These are phyloP conservation scores for Cercospora janseana DNA, from an alignment of 2,329 filamentous ascomycete genomes.

Conservation along the genomic window DNA sequence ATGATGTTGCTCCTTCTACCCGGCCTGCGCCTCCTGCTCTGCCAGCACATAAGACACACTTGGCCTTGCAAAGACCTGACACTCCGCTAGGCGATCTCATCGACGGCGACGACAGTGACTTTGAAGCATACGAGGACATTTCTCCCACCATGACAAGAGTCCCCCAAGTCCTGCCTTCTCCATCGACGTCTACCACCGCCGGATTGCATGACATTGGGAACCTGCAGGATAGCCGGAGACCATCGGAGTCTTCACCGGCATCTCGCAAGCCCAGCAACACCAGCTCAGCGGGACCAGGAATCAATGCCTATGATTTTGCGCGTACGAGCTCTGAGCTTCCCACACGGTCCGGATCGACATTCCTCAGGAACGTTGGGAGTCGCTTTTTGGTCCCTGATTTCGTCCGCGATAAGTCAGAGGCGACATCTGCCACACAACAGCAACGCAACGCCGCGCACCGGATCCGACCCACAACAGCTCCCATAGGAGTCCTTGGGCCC, in stretches of 20 bases:
- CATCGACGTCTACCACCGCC: constrained; percentile 43
- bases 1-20: constrained; percentile 29
- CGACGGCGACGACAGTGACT: constrained; percentile 21
- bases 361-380: constrained; percentile 37
- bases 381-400: constrained; percentile 23
- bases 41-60: constrained; percentile 34
- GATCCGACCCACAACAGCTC: constrained; percentile 18
- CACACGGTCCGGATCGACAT: constrained; percentile 34
- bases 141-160: constrained; percentile 14
- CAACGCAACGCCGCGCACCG: constrained; percentile 19
- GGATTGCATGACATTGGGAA: constrained; percentile 87
- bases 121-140: constrained; percentile 6
- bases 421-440: constrained; percentile 10
- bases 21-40: constrained; percentile 43
- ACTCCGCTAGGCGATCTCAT: constrained; percentile 14
- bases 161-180: constrained; percentile 20
- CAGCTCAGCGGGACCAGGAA: constrained; percentile 51
- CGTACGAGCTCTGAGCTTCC: constrained; percentile 23
- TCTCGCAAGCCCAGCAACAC: constrained; percentile 59
- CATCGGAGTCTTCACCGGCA: constrained; percentile 20
- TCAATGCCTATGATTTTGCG: constrained; percentile 45
- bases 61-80: background rate
- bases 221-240: constrained; percentile 59
- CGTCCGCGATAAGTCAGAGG: constrained; percentile 12
- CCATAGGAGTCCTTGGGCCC: constrained; percentile 31